Base-by-base conservation (phyloP, 139 green algal species). In the Tetraselmis striata region DNA sequence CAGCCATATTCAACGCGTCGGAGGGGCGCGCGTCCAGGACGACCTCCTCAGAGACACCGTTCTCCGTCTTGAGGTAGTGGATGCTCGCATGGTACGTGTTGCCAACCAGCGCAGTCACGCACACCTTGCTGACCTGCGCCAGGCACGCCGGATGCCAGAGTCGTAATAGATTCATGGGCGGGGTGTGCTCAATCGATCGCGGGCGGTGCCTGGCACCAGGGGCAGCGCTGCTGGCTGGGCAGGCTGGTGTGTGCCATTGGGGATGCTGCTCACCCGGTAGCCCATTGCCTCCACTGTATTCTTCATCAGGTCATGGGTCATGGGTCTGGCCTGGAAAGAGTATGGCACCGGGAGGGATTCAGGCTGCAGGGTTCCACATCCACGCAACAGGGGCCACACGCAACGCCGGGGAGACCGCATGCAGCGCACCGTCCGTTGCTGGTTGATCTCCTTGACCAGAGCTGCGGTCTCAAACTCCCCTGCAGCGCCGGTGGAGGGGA, bases 1-100 rank as follows among this genome's bases (percentile, higher is more conserved):
- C 85, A 1, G 93, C 94, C 32, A 97, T 84, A 86, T 97, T 97
- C 85, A 97, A 92, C 5, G 94, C 94, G 77, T 97, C 94, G 59
- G 80, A 86, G 1, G 89, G 89, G 0, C 94, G 86, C 0, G 92
- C 88, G 77, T 97, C 94, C 11, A 97, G 83, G 26, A 94, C 89
- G 2, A 97, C 30, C 81, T 93, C 87, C 22, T 83, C 31, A 22
- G 45, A 67, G 18, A 67, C 45, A 18, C 45, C 45, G 18, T 67
- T 18, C 45, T 25, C 45, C 5, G 45, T 67, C 45, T 67, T 67
- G 11, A 67, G 18, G 18, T 67, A 84, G 80, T 92, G 80, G 24
- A 94, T 76, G 27, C 84, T 80, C 23, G 91, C 90, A 59, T 92
- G 87, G 84, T 94, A 94, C 18, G 90, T 94, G 81, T 91, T 90